A percentile compares a stretch with the other conserved stretches of the same genome.
These are phyloP conservation scores for Psilocybe subaeruginosa DNA, from an alignment of 768 basidiomycete genomes.

Conservation along the genomic window DNA sequence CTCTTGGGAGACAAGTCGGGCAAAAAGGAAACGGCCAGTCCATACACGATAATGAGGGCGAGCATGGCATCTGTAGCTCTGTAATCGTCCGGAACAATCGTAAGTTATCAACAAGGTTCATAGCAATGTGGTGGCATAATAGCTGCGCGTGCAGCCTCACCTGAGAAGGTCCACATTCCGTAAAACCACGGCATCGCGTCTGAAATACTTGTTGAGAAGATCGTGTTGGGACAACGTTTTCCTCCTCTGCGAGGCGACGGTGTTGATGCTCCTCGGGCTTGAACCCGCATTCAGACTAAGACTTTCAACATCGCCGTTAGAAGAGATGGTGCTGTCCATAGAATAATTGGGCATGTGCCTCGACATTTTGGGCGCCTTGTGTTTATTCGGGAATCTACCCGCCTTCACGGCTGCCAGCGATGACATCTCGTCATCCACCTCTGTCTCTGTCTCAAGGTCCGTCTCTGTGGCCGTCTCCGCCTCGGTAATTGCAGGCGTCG, in stretches of 20 bases:
- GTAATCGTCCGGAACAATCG: conserved; percentile 17
- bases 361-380: conserved; percentile 21
- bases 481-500: conserved; percentile 70
- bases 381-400: conserved; percentile 17
- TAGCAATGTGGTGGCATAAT: background rate
- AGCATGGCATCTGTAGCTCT: conserved; percentile 89
- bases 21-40: conserved; percentile 57
- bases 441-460: conserved; percentile 67
- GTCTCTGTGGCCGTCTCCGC: conserved; percentile 77
- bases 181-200: conserved; percentile 82
- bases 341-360: conserved; percentile 37
- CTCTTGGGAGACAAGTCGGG: conserved; percentile 54
- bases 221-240: conserved; percentile 79
- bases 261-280: conserved; percentile 13
- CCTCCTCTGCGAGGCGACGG: conserved; percentile 23
- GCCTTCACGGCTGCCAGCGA: conserved; percentile 6
- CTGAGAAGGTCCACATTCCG: conserved; percentile 84
- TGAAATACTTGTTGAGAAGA: conserved; percentile 86
- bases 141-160: conserved; percentile 42
- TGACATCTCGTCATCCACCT: conserved; percentile 46
- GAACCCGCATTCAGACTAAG: background rate
- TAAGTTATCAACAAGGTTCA: conserved; percentile 21
- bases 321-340: conserved; percentile 35
- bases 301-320: conserved; percentile 22
- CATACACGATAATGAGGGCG: conserved; percentile 73